Evolutionary conservation across 2,329 filamentous ascomycete genomes (phyloP).

Genomic region (Colletotrichum somersetense): DNA sequence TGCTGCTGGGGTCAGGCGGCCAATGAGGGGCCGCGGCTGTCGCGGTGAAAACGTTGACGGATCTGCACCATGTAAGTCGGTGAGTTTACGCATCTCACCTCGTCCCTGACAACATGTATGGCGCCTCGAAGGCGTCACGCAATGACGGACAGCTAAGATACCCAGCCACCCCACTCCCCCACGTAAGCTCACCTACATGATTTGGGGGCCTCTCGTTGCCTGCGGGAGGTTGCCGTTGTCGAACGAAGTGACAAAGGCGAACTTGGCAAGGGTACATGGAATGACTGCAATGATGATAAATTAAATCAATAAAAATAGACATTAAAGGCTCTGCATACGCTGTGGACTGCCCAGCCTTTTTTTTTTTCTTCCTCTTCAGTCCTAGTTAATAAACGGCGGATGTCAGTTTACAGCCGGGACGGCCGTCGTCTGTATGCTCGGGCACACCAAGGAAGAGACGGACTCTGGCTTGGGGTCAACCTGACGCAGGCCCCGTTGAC

Average conservation of each 20-base stretch:
- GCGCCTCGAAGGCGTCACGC: background rate
- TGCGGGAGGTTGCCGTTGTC: slow-evolving; percentile 15
- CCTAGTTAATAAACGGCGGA: slow-evolving; percentile 3
- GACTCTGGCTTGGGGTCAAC: slow-evolving; percentile 39
- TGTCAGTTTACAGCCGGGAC: slow-evolving; percentile 24
- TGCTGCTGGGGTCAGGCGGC: slow-evolving; percentile 18
- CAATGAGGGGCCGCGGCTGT: slow-evolving; percentile 24
- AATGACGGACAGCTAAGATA: background rate
- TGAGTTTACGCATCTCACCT: slow-evolving; percentile 26
- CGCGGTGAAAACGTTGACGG: slow-evolving; percentile 25
- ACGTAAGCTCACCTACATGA: background rate
- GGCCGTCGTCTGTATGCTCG: slow-evolving; percentile 28
- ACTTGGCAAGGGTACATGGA: slow-evolving; percentile 19
- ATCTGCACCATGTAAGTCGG: slow-evolving; percentile 31
- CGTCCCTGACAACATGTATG: slow-evolving; percentile 6
- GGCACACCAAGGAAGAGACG: slow-evolving; percentile 36
- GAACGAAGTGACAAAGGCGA: background rate
- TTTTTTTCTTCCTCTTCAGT: background rate
- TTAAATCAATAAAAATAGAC: slow-evolving; percentile 6
- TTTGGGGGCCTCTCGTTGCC: slow-evolving; percentile 8
- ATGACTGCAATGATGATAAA: no score
- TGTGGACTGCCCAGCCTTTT: slow-evolving; percentile 3
- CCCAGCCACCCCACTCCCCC: background rate
- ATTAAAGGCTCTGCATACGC: slow-evolving; percentile 16
- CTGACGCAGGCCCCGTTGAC: slow-evolving; percentile 37